Base-by-base conservation (phyloP, 352 stramenopile species). In the Pythium pectinolyticum region DNA sequence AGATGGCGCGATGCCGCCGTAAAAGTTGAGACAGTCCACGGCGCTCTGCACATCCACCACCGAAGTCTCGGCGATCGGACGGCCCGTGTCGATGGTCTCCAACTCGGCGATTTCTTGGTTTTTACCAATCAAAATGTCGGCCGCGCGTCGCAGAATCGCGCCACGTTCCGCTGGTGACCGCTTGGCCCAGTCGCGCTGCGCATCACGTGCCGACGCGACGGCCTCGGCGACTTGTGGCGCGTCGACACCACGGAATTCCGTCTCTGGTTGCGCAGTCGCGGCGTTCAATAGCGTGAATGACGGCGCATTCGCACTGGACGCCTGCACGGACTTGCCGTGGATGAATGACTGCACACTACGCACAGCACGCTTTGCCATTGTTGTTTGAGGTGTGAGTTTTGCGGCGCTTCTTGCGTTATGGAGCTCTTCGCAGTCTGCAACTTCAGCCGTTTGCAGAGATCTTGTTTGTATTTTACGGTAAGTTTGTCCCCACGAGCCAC, bases 21-120 rank as follows among this genome's bases (percentile, higher is more conserved):
- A 94, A 70, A 90, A 89, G 62, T 94, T 82, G 15, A 94, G 57
- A 39, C 84, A 94, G 69, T 94, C 84, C 2, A 75, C 75, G 1
- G 85, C 86, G 53, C 82, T 91, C 22, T 80, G 55, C 4, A 93
- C 64, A 57, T 95, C 86, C 1, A 87, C 86, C 30, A 79, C 70
- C 0, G 69, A 70, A 20, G 86, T 94, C 72, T 94, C 86, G 9
- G 82, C 78, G 31, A 94, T 84, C 20, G 85, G 77, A 14, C 85
- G 83, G 2, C 83, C 84, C 11, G 84, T 94, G 65, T 95, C 86
- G 15, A 93, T 53, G 24, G 82, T 90, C 70, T 95, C 86, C 11
- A 94, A 69, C 9, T 55, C 70, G 24, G 86, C 84, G 57, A 95
- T 78, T 30, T 88, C 73, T 32, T 89, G 77, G 52, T 76, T 92